Evolutionary conservation across 23 red algal genomes (phyloP), one percentile per base, ranked within the genome.

Genomic region (Chondrus crispus): DNA sequence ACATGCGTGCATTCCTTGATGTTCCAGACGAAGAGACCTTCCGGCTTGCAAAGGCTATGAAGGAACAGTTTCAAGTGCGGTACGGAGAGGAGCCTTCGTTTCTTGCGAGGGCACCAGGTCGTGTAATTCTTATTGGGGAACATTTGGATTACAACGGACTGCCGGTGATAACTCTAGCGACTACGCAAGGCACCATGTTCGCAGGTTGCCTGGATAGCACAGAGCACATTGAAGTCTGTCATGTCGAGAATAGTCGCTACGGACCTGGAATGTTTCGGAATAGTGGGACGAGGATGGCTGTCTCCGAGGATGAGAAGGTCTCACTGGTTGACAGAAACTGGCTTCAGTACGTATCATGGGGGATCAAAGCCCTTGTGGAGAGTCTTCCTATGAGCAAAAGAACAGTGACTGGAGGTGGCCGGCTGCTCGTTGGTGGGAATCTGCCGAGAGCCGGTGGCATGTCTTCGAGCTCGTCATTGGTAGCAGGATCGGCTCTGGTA

Each of bases 81-180:
- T 89, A 89, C 20, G 69, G 48, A 1, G 58, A 50, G 51, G 9
- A 39, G 10, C 68, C 85, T 14, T 55, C 85, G 4, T 92, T 92
- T 43, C 24, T 92, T 20, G 88, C 77, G 22, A 74, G 88, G 46
- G 88, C 88, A 46, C 88, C 88, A 12, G 88, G 88, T 45, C 55
- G 88, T 3, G 88, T 92, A 30, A 92, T 46, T 92, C 68, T 92
- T 26, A 92, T 92, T 13, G 88, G 88, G 20, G 88, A 92, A 58
- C 88, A 92, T 71, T 68, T 92, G 22, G 88, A 92, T 68, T 92
- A 92, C 29, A 92, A 92, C 52, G 88, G 88, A 2, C 58, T 92
- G 11, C 88, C 88, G 4, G 88, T 92, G 3, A 83, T 92, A 18
- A 64, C 63, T 9, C 43, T 71, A 20, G 88, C 88, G 2, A 62